Base-by-base conservation (phyloP, 768 basidiomycete genomes). In the Cystobasidium tubakii region DNA sequence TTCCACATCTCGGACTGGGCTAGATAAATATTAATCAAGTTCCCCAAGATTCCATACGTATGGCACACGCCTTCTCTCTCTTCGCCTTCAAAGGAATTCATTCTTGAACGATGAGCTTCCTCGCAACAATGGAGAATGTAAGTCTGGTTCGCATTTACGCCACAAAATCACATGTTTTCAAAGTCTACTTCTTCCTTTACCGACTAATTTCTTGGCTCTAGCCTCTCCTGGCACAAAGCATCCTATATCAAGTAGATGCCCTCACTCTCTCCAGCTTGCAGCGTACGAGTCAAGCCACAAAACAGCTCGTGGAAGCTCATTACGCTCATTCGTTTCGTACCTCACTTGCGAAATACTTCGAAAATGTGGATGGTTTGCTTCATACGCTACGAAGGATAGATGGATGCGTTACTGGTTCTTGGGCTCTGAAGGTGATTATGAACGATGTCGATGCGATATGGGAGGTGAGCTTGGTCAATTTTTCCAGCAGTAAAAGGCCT, bases 351-450 rank as follows among this genome's bases (percentile, higher is more conserved):
- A n/a, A 53, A 34, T 71, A 71, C 29, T 55, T 71, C 69, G 29
- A 34, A 21, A 17, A 71, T 44, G 34, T 46, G 12, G 69, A 71
- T 55, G 39, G 29, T 23, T 71, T 71, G 54, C 33, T 71, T 10
- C 23, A 1, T 23, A 36, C 19, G 19, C 34, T 71, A 33, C 15
- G 55, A 3, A 36, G 55, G n/a, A n/a, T 44, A 12, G 53, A 44
- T 21, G 69, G 69, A 4, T 71, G 69, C 39, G 54, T 71, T 12
- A 71, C 69, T 34, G 69, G 69, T 21, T 57, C 53, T 27, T 25
- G 29, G n/a, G 69, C 69, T 34, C 34, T 71, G 21, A 71, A 71
- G 69, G n/a, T 71, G 9, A 53, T 71, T 9, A 60, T 71, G 69
- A 71, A 71, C 34, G 69, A 71, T 31, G 17, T 15, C 7, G 29